Base-by-base conservation (phyloP, 305 asterid species). In the Coffea humblotiana region DNA sequence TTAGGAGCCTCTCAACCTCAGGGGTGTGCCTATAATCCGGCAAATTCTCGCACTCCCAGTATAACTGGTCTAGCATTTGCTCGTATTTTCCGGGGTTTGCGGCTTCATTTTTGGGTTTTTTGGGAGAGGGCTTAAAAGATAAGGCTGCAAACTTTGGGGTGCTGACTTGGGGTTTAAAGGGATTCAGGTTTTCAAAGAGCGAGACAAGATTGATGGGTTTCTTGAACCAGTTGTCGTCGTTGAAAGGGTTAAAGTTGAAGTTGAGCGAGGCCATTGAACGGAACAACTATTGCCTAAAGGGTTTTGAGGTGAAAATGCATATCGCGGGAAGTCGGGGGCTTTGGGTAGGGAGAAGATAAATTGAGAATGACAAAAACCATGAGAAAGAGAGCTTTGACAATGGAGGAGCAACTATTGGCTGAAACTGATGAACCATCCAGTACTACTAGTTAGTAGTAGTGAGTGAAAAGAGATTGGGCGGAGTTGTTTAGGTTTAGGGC, bases 1-100 rank as follows among this genome's bases (percentile, higher is more conserved):
- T 89, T 43, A 95, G 81, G 67, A 93, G 80, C 78, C 51, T 85
- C 83, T 95, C 97, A 1, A 95, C 97, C 87, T 91, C 94, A 5
- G 99, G 97, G 23, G 90, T 47, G 78, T 92, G 90, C 37, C 98
- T 85, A 51, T 88, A 90, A 77, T 95, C 98, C 16, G 98, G 99
- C 72, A 83, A 79, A 80, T 92, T 95, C 81, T 95, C 97, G 77
- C 92, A 88, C 79, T 95, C 99, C 97, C 97, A 93, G 79, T 84
- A 86, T 88, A 78, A 93, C 85, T 92, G 97, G 77, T 95, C 96
- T 78, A 91, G 88, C 96, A 92, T 88, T 81, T 82, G 78, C 23
- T 80, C 72, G 83, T 90, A 86, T 85, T 88, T 91, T 16, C 94
- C 97, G n/a, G 96, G 97, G 74, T 86, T 75, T 5, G 76, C 82